Conservation (phyloP, 179 eudicot genomes). For the Silene noctiflora region DNA sequence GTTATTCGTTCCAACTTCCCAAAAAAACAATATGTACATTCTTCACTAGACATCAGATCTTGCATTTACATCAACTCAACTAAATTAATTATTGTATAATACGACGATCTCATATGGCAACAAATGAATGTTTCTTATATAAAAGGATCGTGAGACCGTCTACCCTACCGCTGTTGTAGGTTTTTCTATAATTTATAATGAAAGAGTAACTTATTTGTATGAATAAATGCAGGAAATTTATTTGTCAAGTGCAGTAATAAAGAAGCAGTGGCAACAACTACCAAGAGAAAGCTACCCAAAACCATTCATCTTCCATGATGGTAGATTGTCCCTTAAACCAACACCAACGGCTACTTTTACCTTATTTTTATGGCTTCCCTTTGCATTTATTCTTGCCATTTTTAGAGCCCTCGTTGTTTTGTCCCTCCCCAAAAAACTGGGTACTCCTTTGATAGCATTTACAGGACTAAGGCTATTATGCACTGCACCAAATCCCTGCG, state of each 20-base stretch:
- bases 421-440: constrained; percentile 32
- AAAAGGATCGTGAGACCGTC: too few relatives aligned
- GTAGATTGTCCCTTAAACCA: constrained; percentile 60
- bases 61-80: too few relatives aligned
- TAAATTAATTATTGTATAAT: too few relatives aligned
- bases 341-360: constrained; percentile 41
- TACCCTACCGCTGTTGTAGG: too few relatives aligned
- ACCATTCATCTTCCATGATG: constrained; percentile 65
- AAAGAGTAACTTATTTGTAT: too few relatives aligned
- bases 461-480: constrained; percentile 40
- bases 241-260: constrained; percentile 41
- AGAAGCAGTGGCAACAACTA: constrained; percentile 46
- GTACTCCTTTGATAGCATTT: constrained; percentile 35
- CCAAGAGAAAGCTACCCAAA: constrained; percentile 48
- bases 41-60: too few relatives aligned
- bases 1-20: too few relatives aligned
- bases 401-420: constrained; percentile 35
- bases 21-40: too few relatives aligned
- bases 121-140: too few relatives aligned
- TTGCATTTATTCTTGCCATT: constrained; percentile 42
- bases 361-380: constrained; percentile 60
- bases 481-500: constrained; percentile 15
- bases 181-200: too few relatives aligned
- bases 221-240: constrained; percentile 48
- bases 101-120: too few relatives aligned